These are phyloP conservation scores for Penicillium taxi DNA, from an alignment of 495 filamentous ascomycete genomes.

Conservation along the genomic window DNA sequence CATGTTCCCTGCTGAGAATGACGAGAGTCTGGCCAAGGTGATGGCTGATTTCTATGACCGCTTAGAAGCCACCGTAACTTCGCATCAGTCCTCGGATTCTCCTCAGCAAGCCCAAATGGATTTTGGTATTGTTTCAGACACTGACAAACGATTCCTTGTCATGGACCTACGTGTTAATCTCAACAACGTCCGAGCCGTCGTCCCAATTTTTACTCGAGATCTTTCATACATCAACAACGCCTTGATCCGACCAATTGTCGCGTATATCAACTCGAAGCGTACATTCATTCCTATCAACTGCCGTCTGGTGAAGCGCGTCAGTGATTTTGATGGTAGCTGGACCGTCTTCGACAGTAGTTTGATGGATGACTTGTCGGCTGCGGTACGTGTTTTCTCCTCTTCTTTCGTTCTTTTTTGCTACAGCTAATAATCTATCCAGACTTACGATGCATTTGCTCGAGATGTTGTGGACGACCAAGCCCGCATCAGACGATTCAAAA, in stretches of 20 bases:
- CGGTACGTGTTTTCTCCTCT: constrained; percentile 40
- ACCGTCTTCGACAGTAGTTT: constrained; percentile 88
- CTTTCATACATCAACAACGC: constrained; percentile 95
- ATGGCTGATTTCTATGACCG: constrained; percentile 92
- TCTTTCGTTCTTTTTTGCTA: neutral
- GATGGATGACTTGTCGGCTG: constrained; percentile 91
- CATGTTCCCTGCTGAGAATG: constrained; percentile 78
- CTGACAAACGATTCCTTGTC: constrained; percentile 65
- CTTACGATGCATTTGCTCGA: constrained; percentile 83
- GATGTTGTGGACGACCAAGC: constrained; percentile 82
- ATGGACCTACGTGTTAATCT: constrained; percentile 88
- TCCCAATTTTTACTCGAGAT: constrained; percentile 84
- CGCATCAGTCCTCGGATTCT: constrained; percentile 45
- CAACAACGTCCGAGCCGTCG: constrained; percentile 83
- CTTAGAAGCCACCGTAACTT: constrained; percentile 82
- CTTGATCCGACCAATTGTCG: constrained; percentile 92
- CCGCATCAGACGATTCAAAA: constrained; percentile 79
- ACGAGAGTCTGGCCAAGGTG: constrained; percentile 82
- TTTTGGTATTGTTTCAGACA: constrained; percentile 16
- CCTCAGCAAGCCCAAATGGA: constrained; percentile 6
- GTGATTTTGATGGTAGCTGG: constrained; percentile 94
- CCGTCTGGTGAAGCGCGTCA: constrained; percentile 76
- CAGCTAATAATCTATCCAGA: constrained; percentile 34
- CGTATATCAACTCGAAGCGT: constrained; percentile 89
- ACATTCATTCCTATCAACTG: constrained; percentile 94